Base-by-base conservation (phyloP, 2,329 filamentous ascomycete genomes). In the Rugonectria rugulosa region DNA sequence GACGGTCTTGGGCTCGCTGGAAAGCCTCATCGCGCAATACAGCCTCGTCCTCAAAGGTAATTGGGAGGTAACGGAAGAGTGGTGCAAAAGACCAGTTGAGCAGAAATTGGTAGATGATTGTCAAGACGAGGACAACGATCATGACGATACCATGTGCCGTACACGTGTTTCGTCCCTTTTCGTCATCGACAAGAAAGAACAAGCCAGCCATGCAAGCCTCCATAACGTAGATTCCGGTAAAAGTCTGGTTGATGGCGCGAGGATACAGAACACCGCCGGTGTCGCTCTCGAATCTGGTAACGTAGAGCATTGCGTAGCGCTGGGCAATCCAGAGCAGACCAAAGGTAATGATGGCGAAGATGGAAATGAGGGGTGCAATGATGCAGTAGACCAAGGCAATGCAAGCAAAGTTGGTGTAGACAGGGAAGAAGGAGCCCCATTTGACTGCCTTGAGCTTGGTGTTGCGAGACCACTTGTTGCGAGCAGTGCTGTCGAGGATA, bases 251-350 rank as follows among this genome's bases (percentile, higher is more conserved):
- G 75, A 98, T 90, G 1, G 95, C 95, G 29, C 88, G 85, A 0
- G 95, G 95, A 67, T 97, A 99, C 46, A 98, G 78, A 2, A 98
- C 82, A 37, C 95, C 95, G 34, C 95, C 95, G 0, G 94, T 99
- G 73, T 99, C 95, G 57, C 89, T 87, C 62, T 88, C 86, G 72
- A 96, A 96, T 47, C 92, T 90, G 21, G 88, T 96, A 56, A 99
- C 93, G 68, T 97, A 99, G 17, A 99, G 83, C 78, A 96, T 96
- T 64, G 94, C 94, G 75, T 98, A 98, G n/a, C 94, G 87, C 72
- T 98, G 92, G 1, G 95, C 94, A 38, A 97, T 81, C 93, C 93
- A 99, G 61, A 98, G 88, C 0, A 99, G 79, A 41, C 85, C 83
- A 72, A 98, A 98, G 0, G 94, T 97, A 71, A 98, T 86, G 66